phyloP scores from a whole-genome alignment of 768 basidiomycete genomes.

The Naganishia vaughanmartiniae region DNA sequence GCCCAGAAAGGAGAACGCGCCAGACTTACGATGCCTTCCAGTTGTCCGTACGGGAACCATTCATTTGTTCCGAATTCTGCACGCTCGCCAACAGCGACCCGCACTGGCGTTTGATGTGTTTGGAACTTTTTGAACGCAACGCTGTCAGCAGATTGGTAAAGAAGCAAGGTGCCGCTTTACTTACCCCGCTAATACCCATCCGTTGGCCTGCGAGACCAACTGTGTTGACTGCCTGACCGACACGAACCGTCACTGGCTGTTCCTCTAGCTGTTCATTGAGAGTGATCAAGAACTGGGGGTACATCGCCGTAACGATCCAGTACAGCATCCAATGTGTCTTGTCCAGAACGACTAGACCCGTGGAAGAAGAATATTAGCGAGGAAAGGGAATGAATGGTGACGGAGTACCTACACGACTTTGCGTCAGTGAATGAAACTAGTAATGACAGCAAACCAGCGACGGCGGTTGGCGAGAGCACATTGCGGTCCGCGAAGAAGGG shows the following conservation, averaged over 20 bases:
- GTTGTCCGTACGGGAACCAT: conserved; percentile 80
- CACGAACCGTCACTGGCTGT: conserved; percentile 85
- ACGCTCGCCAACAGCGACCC: conserved; percentile 87
- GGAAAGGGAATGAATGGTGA: not conserved
- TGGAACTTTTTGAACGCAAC: conserved; percentile 64
- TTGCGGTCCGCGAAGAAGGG: conserved; percentile 92
- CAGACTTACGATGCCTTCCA: conserved; percentile 49
- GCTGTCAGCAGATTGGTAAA: not conserved
- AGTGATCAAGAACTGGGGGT: conserved; percentile 95
- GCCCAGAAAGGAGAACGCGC: not conserved
- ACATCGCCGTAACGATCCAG: conserved; percentile 94
- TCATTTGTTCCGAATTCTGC: conserved; percentile 97
- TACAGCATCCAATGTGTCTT: conserved; percentile 99
- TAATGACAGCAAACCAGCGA: conserved; percentile 83
- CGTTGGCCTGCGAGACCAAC: conserved; percentile 98
- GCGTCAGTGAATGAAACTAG: conserved; percentile 90
- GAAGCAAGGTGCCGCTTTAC: conserved; percentile 20
- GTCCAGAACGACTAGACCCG: conserved; percentile 73
- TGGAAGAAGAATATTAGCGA: not conserved
- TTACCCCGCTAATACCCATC: conserved; percentile 53
- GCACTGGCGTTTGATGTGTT: conserved; percentile 94
- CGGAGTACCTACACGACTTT: conserved; percentile 71
- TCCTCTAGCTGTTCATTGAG: conserved; percentile 86
- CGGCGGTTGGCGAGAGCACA: conserved; percentile 81
- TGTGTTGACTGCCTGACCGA: conserved; percentile 92